Conservation (phyloP, 768 basidiomycete genomes). For the Holtermanniella nyarrowii region DNA sequence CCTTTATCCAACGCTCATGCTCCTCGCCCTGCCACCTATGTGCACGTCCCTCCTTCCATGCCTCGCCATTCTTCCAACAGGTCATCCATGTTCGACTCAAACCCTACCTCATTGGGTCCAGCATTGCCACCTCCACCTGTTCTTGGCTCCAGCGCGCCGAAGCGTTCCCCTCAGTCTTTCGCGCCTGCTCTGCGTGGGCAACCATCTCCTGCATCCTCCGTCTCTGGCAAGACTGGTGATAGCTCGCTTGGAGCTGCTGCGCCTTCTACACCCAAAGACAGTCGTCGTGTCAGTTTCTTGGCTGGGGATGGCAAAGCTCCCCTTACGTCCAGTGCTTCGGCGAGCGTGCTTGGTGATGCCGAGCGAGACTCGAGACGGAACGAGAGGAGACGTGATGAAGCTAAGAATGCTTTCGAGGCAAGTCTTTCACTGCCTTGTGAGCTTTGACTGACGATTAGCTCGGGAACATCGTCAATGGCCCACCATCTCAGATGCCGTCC, state of each 20-base stretch:
- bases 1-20: background rate
- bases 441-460: slow-evolving; percentile 47
- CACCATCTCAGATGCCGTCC: slow-evolving; percentile 20
- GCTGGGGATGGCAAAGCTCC: slow-evolving; percentile 7
- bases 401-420: slow-evolving; percentile 81
- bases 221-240: slow-evolving; percentile 12
- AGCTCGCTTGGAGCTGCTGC: slow-evolving; percentile 4
- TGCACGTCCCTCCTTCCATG: too few species aligned
- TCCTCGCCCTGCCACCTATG: too few species aligned
- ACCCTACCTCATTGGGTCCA: too few species aligned
- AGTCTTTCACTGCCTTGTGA: slow-evolving; percentile 16
- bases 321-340: background rate
- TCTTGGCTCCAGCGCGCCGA: background rate
- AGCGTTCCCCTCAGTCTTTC: background rate
- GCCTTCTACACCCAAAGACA: slow-evolving; percentile 4
- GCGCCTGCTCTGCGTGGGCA: background rate
- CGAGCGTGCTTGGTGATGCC: slow-evolving; percentile 7
- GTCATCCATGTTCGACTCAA: too few species aligned
- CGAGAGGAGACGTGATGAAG: slow-evolving; percentile 67
- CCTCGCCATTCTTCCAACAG: too few species aligned
- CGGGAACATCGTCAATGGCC: slow-evolving; percentile 76
- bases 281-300: slow-evolving; percentile 9
- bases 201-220: slow-evolving; percentile 10
- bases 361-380: slow-evolving; percentile 52
- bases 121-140: background rate